Evolutionary conservation across 768 basidiomycete genomes (phyloP).

Genomic region (Leccinum ochraceum): DNA sequence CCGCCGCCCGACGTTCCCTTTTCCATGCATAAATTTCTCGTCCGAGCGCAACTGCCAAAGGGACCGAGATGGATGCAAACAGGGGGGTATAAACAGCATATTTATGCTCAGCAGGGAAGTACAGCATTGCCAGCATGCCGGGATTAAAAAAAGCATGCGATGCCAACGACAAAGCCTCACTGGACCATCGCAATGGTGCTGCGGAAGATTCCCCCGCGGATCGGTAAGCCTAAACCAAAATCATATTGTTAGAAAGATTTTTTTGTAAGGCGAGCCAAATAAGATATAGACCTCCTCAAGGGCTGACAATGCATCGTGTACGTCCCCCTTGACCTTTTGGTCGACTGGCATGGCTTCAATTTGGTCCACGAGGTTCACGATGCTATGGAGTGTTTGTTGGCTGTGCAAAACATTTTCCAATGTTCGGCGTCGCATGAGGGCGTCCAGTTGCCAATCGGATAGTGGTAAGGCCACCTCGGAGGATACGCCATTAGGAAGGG

Average conservation of each 20-base stretch:
- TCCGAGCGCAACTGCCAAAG: constrained; percentile 71
- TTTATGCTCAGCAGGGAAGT: constrained; percentile 98
- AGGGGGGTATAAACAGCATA: constrained; percentile 96
- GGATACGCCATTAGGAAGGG: constrained; percentile 50
- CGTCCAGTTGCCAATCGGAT: constrained; percentile 80
- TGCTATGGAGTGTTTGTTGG: constrained; percentile 77
- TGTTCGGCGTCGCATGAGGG: constrained; percentile 68
- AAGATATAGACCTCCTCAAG: constrained; percentile 63
- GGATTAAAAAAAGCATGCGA: constrained; percentile 96
- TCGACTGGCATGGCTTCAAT: constrained; percentile 94
- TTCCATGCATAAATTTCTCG: constrained; percentile 74
- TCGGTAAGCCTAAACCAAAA: constrained; percentile 25
- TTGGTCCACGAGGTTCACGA: constrained; percentile 78
- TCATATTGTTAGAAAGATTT: constrained; percentile 11
- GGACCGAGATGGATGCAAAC: constrained; percentile 88
- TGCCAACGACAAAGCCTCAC: constrained; percentile 61
- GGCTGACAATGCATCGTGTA: constrained; percentile 66
- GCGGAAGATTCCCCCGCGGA: constrained; percentile 21
- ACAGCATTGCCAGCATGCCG: constrained; percentile 91
- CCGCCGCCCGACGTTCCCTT: constrained; percentile 16
- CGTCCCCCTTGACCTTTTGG: constrained; percentile 69
- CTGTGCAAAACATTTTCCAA: constrained; percentile 67
- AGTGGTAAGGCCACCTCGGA: constrained; percentile 34
- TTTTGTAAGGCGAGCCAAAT: constrained; percentile 1
- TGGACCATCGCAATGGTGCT: constrained; percentile 57